These are phyloP conservation scores for Erucastrum elatum DNA, from an alignment of 345 rosid genomes.

Conservation along the genomic window DNA sequence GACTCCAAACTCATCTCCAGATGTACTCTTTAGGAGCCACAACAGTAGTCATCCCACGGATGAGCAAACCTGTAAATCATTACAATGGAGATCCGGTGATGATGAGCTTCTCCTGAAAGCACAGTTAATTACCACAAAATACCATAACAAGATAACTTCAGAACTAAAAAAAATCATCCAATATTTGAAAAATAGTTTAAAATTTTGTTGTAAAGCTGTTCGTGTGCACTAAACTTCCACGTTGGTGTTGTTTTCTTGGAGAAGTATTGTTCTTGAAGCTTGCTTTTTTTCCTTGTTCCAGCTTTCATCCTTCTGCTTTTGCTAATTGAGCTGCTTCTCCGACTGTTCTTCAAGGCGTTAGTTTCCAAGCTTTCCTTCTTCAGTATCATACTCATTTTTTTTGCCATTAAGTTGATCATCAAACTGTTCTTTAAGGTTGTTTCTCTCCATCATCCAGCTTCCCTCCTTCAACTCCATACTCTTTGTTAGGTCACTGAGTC, in stretches of 20 bases:
- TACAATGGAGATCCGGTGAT: too few species aligned
- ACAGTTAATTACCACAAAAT: too few species aligned
- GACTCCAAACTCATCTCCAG: neutral
- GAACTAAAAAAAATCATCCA: too few species aligned
- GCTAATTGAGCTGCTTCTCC: neutral
- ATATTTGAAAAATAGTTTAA: too few species aligned
- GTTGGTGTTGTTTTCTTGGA: neutral
- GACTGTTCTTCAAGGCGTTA: neutral
- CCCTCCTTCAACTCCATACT: neutral
- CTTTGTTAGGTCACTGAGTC: neutral
- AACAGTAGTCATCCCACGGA: neutral
- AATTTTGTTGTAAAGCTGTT: neutral
- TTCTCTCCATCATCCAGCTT: neutral
- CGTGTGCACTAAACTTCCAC: neutral
- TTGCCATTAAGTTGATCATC: neutral
- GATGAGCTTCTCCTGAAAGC: too few species aligned
- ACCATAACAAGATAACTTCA: too few species aligned
- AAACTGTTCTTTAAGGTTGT: neutral
- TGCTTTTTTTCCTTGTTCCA: neutral
- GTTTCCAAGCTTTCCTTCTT: neutral
- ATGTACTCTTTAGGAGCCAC: neutral
- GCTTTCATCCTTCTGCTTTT: neutral
- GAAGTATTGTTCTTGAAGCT: neutral
- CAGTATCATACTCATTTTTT: neutral
- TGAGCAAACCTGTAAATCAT: neutral